Evolutionary conservation across 164 flowering plant species (phyloP).

Genomic region (Malania oleifera): DNA sequence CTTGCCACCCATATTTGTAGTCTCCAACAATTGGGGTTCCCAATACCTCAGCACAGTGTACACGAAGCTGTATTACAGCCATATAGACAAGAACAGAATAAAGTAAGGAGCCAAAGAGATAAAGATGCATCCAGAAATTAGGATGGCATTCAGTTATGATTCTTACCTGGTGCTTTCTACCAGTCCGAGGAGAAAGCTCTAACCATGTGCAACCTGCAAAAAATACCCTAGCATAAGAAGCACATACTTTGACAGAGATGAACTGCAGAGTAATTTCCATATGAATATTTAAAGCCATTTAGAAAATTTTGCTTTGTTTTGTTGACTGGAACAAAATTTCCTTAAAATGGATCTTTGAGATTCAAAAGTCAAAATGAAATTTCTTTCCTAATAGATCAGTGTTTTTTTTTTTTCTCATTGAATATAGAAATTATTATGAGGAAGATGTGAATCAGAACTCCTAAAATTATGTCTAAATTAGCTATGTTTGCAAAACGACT

Average conservation of each 20-base stretch:
- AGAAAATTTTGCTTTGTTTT: no score
- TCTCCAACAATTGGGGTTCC: constrained; percentile 98
- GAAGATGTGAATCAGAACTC: no score
- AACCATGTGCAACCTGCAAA: constrained; percentile 77
- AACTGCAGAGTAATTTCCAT: not conserved
- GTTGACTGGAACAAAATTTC: no score
- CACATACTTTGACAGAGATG: not conserved
- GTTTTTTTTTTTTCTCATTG: no score
- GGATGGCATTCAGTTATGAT: constrained; percentile 5
- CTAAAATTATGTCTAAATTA: no score
- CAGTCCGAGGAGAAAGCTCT: constrained; percentile 76
- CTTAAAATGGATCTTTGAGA: no score
- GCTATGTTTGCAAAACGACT: no score
- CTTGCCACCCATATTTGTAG: constrained; percentile 87
- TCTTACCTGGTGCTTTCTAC: constrained; percentile 86
- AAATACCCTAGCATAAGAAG: not conserved
- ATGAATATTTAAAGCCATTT: no score
- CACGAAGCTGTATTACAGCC: constrained; percentile 60
- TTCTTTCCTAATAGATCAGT: no score
- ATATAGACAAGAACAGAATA: not conserved
- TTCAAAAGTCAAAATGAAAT: no score
- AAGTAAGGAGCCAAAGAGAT: not conserved
- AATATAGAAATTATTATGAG: no score
- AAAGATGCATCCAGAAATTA: constrained; percentile 2
- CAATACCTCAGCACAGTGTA: constrained; percentile 91